phyloP scores from a whole-genome alignment of 176 grass and related monocot species.

The Zizania latifolia region DNA sequence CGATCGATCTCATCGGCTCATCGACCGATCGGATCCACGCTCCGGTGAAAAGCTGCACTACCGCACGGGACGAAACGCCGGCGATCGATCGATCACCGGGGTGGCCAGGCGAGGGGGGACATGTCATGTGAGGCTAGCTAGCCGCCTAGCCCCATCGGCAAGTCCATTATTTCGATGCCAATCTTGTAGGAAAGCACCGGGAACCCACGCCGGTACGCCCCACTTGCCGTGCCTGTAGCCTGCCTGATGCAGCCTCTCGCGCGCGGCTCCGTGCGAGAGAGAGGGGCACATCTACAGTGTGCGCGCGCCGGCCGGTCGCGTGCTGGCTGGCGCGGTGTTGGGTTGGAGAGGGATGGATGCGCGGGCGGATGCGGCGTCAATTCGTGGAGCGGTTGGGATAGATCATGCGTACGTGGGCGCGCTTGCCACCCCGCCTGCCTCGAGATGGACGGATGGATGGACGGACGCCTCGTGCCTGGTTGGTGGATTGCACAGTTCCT shows the following conservation, averaged over 20 bases:
- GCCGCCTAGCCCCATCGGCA: conserved; percentile 22
- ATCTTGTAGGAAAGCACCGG: conserved; percentile 35
- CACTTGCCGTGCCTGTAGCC: conserved; percentile 6
- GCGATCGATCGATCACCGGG: not conserved
- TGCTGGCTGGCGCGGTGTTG: conserved; percentile 22
- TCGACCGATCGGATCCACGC: not conserved
- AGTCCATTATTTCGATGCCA: conserved; percentile 37
- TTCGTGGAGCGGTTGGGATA: conserved; percentile 12
- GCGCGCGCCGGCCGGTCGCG: not conserved
- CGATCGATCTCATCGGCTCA: not conserved
- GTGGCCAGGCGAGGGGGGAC: not conserved
- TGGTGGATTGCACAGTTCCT: conserved; percentile 30
- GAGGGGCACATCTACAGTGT: conserved; percentile 1
- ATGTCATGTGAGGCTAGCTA: conserved; percentile 56
- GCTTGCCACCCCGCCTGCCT: not conserved
- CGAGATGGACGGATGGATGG: conserved; percentile 6
- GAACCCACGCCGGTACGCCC: conserved; percentile 22
- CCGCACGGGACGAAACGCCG: not conserved
- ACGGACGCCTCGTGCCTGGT: not conserved
- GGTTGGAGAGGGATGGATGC: conserved; percentile 15
- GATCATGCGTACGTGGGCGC: not conserved
- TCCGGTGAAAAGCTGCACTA: not conserved
- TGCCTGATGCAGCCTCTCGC: conserved; percentile 1
- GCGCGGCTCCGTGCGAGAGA: not conserved
- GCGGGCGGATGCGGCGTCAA: conserved; percentile 28